Conservation (phyloP, 1,284 basidiomycete genomes). For the Flammula alnicola region DNA sequence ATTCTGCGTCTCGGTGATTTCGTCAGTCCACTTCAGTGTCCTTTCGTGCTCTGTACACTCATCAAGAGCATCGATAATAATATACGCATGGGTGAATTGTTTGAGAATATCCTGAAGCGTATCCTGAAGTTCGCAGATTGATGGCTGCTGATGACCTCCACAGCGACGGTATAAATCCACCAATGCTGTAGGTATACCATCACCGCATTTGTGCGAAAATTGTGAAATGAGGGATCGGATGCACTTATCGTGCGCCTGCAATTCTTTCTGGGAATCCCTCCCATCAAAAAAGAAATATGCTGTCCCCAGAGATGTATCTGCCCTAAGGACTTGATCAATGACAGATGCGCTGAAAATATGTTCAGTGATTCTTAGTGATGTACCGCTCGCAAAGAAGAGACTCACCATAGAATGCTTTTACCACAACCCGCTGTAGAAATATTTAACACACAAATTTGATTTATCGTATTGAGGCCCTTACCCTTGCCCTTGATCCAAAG, state of each 20-base stretch:
- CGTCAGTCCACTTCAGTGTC: background rate
- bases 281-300: constrained; percentile 12
- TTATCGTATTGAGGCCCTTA: background rate
- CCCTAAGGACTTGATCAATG: background rate
- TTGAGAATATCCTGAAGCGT: background rate
- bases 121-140: background rate
- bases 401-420: background rate
- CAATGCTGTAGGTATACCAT: background rate
- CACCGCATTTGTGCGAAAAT: background rate
- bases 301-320: background rate
- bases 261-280: constrained; percentile 6
- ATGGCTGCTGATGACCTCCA: background rate
- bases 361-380: background rate
- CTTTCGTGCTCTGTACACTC: constrained; percentile 5
- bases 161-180: background rate
- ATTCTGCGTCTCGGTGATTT: background rate
- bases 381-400: too few species aligned
- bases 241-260: constrained; percentile 9
- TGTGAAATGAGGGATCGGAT: constrained; percentile 11
- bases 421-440: background rate
- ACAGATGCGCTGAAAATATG: background rate
- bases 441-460: background rate
- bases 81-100: background rate
- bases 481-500: constrained; percentile 6
- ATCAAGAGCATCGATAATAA: constrained; percentile 14